A percentile compares a stretch with the other conserved stretches of the same genome.
Evolutionary conservation across 257 asterid genomes (phyloP).

Genomic region (Scutellaria baicalensis): DNA sequence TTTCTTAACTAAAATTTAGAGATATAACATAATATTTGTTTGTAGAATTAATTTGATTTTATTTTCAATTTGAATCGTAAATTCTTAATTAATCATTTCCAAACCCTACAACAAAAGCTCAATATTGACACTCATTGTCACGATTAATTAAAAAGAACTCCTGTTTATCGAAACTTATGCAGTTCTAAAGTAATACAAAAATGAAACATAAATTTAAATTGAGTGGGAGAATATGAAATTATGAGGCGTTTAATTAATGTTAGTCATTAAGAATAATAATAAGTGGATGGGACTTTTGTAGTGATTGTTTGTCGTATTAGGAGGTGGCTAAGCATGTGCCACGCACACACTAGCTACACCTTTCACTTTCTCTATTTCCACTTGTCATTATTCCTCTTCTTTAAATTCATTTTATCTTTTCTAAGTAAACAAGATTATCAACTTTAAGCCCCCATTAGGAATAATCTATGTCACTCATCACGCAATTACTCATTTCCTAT

Average conservation of each 20-base stretch:
- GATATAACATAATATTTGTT: too few relatives aligned
- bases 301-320: constrained; percentile 42
- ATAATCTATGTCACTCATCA: background rate
- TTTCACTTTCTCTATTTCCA: background rate
- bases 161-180: too few relatives aligned
- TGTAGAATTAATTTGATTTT: too few relatives aligned
- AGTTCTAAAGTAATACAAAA: too few relatives aligned
- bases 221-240: too few relatives aligned
- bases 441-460: background rate
- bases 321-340: constrained; percentile 70
- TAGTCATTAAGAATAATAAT: background rate
- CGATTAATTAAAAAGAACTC: too few relatives aligned
- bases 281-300: constrained; percentile 25
- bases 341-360: constrained; percentile 21
- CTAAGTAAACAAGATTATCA: background rate
- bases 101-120: too few relatives aligned
- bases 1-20: too few relatives aligned
- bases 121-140: too few relatives aligned
- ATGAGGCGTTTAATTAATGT: background rate
- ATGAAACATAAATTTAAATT: too few relatives aligned
- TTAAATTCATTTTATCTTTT: background rate
- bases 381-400: constrained; percentile 7
- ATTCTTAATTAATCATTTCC: too few relatives aligned
- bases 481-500: background rate
- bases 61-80: too few relatives aligned